These are phyloP conservation scores for Yamadazyma oceani DNA, from an alignment of 1,139 yeast species.

Conservation along the genomic window DNA sequence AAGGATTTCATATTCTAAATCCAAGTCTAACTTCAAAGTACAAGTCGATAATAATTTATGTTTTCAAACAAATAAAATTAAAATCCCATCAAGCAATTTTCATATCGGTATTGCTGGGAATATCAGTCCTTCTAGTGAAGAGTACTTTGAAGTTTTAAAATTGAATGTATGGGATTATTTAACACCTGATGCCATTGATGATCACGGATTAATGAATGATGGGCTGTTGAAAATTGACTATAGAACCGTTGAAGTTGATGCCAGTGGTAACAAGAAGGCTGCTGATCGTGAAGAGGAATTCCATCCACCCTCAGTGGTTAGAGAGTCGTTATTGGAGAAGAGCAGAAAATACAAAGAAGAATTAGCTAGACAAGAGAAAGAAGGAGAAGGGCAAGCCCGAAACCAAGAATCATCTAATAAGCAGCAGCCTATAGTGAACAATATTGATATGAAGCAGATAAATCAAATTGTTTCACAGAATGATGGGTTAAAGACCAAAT, in stretches of 20 bases:
- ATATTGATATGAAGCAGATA: slow-evolving; percentile 4
- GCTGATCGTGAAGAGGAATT: slow-evolving; percentile 6
- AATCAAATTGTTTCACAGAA: slow-evolving; percentile 8
- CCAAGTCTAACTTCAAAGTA: slow-evolving; percentile 48
- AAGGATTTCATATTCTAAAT: slow-evolving; percentile 59
- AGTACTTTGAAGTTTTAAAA: slow-evolving; percentile 60
- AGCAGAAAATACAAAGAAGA: slow-evolving; percentile 28
- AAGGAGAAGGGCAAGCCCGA: slow-evolving; percentile 5
- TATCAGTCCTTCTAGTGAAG: slow-evolving; percentile 40
- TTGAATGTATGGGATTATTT: slow-evolving; percentile 54
- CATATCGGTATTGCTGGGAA: slow-evolving; percentile 55
- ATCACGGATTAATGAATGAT: slow-evolving; percentile 53
- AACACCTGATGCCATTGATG: slow-evolving; percentile 56
- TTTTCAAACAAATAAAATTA: slow-evolving; percentile 59
- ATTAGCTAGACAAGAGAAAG: slow-evolving; percentile 12
- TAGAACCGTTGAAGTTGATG: slow-evolving; percentile 13
- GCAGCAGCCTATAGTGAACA: not conserved
- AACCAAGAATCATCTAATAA: too few species aligned
- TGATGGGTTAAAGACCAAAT: slow-evolving; percentile 5
- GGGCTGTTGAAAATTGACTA: slow-evolving; percentile 34
- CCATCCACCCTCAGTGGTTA: slow-evolving; percentile 24
- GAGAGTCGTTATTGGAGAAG: slow-evolving; percentile 44
- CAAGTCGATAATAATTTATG: slow-evolving; percentile 72
- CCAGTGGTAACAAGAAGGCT: slow-evolving; percentile 2
- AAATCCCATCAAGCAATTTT: slow-evolving; percentile 35